A percentile compares a stretch with the other conserved stretches of the same genome.
phyloP scores from a whole-genome alignment of 192 early-diverging fungal genomes.

The Jimgerdemannia flammicorona region DNA sequence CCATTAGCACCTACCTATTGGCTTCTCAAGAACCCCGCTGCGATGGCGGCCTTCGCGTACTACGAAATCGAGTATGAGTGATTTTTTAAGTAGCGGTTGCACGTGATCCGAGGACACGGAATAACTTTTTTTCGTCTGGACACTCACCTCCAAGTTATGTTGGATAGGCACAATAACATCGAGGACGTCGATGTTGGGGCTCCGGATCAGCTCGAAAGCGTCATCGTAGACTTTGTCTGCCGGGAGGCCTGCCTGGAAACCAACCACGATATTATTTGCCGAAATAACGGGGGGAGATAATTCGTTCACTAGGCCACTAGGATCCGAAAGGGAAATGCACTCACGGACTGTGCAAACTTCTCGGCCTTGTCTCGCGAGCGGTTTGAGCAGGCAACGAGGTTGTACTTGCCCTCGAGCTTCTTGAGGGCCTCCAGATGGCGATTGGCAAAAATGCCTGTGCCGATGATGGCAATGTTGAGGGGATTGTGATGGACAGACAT shows the following conservation, averaged over 20 bases:
- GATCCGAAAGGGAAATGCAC: background rate
- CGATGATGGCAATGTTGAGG: conserved; percentile 33
- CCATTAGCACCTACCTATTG: conserved; percentile 18
- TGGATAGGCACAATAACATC: conserved; percentile 31
- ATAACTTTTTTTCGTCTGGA: no score
- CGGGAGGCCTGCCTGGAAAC: conserved; percentile 26
- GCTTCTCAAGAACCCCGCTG: conserved; percentile 32
- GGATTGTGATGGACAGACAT: conserved; percentile 3
- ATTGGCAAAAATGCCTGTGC: conserved; percentile 35
- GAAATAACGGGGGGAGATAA: background rate
- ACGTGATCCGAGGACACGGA: no score
- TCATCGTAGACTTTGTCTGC: conserved; percentile 29
- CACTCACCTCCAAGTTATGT: conserved; percentile 24
- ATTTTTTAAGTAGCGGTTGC: no score
- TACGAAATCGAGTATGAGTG: background rate
- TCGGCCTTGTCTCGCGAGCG: conserved; percentile 32
- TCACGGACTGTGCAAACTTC: conserved; percentile 29
- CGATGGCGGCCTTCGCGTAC: conserved; percentile 28
- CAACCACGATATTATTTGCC: background rate
- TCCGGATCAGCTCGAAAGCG: conserved; percentile 23
- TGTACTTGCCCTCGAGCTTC: conserved; percentile 18
- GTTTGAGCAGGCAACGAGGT: conserved; percentile 34
- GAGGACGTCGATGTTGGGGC: conserved; percentile 25
- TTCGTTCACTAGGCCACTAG: background rate
- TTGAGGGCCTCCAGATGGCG: conserved; percentile 29